phyloP scores from a whole-genome alignment of 1,284 basidiomycete species.

The Leccinum pseudoinsigne region DNA sequence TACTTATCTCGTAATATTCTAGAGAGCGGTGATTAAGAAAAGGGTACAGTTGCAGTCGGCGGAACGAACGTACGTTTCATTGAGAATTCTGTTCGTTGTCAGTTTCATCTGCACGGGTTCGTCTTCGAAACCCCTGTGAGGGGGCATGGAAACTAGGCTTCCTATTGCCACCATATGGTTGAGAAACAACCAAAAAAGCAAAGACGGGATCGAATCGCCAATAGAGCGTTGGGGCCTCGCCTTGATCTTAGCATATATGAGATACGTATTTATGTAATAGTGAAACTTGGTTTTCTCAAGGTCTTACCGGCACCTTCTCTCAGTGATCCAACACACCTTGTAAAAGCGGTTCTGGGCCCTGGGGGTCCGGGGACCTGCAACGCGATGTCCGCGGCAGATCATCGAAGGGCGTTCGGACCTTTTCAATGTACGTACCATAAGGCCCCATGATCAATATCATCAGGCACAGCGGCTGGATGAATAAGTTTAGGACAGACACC shows the following conservation, averaged over 20 bases:
- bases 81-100: not conserved
- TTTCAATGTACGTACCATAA: not conserved
- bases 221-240: not conserved
- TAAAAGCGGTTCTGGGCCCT: no score
- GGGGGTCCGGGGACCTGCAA: not conserved
- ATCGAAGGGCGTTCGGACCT: not conserved
- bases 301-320: not conserved
- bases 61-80: not conserved
- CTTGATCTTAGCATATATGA: not conserved
- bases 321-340: not conserved
- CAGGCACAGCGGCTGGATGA: not conserved
- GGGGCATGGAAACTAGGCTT: not conserved
- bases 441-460: not conserved
- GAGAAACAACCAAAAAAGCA: not conserved
- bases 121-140: not conserved
- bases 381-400: not conserved
- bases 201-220: not conserved
- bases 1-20: not conserved
- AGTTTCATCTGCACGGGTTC: not conserved
- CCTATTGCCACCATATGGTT: not conserved
- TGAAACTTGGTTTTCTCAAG: not conserved
- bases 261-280: not conserved
- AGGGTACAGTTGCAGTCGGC: not conserved
- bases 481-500: not conserved
- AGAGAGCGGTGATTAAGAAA: not conserved